Conservation (phyloP, 176 grass and related monocot genomes). For the Panicum miliaceum region DNA sequence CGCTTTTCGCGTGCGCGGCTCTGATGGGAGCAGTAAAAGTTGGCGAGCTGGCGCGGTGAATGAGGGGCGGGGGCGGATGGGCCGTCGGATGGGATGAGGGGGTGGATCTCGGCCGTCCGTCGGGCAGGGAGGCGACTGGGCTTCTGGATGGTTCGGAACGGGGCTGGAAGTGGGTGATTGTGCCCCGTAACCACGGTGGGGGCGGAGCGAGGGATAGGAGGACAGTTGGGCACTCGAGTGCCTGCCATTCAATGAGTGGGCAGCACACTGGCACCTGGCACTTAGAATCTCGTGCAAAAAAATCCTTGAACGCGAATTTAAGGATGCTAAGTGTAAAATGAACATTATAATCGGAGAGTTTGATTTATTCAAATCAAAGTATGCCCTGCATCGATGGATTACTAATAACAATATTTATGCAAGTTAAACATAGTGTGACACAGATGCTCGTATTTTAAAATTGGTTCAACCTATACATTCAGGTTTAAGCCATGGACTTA, state of each 20-base stretch:
- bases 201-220: background rate
- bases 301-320: no score
- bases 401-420: no score
- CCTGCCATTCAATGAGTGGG: background rate
- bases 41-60: background rate
- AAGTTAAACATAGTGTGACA: no score
- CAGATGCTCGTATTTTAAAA: no score
- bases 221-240: background rate
- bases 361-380: no score
- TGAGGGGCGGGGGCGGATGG: background rate
- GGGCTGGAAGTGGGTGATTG: background rate
- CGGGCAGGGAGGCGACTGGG: background rate
- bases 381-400: no score
- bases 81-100: background rate
- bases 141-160: conserved; percentile 27
- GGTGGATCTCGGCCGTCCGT: background rate
- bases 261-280: background rate
- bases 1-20: conserved; percentile 9
- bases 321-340: no score
- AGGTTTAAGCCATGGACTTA: no score
- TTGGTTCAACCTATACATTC: no score
- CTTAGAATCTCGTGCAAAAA: no score
- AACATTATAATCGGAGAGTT: no score
- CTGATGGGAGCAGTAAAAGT: conserved; percentile 24
- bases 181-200: background rate